Conservation (phyloP, 495 filamentous ascomycete genomes). For the Penicillium tannophilum region DNA sequence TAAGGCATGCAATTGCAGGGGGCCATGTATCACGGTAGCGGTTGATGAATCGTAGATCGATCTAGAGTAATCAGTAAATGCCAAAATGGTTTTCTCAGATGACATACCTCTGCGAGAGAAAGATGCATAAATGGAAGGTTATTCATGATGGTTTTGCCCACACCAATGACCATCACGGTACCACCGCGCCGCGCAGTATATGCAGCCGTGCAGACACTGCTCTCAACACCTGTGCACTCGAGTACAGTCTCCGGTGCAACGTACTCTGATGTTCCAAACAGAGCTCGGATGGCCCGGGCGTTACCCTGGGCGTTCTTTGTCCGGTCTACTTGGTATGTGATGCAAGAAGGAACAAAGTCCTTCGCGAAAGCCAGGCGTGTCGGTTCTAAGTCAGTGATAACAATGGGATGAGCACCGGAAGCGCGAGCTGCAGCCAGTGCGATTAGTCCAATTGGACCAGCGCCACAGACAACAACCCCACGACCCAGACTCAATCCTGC, state of each 20-base stretch:
- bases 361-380: slow-evolving; percentile 59
- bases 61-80: slow-evolving; percentile 34
- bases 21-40: slow-evolving; percentile 67
- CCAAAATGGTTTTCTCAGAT: too few relatives aligned
- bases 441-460: slow-evolving; percentile 75
- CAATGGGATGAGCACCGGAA: slow-evolving; percentile 63
- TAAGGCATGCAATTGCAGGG: slow-evolving; percentile 48
- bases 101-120: slow-evolving; percentile 53
- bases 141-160: slow-evolving; percentile 61
- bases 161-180: slow-evolving; percentile 63
- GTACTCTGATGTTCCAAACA: slow-evolving; percentile 53
- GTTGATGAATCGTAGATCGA: slow-evolving; percentile 64
- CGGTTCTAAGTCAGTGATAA: slow-evolving; percentile 63
- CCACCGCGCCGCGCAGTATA: slow-evolving; percentile 61
- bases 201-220: slow-evolving; percentile 57
- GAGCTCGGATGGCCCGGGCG: slow-evolving; percentile 51
- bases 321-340: slow-evolving; percentile 54
- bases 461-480: slow-evolving; percentile 71
- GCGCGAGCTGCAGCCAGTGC: slow-evolving; percentile 60
- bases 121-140: slow-evolving; percentile 69
- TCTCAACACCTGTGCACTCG: slow-evolving; percentile 67
- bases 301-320: slow-evolving; percentile 50
- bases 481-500: slow-evolving; percentile 52
- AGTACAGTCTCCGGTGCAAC: slow-evolving; percentile 57
- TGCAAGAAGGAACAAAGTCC: slow-evolving; percentile 56